These are phyloP conservation scores for Tirmania nivea DNA, from an alignment of 495 filamentous ascomycete species.

Conservation along the genomic window DNA sequence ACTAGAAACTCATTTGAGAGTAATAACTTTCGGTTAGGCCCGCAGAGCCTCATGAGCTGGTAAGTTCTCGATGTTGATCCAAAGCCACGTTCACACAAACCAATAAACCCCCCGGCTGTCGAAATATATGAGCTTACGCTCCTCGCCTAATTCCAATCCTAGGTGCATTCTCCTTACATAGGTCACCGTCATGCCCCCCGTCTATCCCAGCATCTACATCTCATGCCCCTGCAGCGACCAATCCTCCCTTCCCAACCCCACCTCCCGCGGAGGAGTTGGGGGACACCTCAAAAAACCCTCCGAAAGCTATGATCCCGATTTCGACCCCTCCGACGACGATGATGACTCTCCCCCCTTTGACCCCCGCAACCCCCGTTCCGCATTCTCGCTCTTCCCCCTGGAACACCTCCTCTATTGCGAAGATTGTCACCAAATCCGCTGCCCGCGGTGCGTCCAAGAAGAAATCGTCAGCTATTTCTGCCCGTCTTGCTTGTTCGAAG, in stretches of 20 bases:
- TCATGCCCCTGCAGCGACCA: constrained; percentile 65
- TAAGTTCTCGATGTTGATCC: no score
- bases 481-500: constrained; percentile 89
- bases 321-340: constrained; percentile 29
- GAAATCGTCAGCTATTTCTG: constrained; percentile 89
- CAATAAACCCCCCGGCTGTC: no score
- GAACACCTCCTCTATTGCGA: constrained; percentile 89
- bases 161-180: no score
- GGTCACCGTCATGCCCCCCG: constrained; percentile 37
- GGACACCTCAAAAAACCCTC: constrained; percentile 23
- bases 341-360: constrained; percentile 70
- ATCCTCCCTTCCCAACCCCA: constrained; percentile 21
- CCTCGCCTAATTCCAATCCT: no score
- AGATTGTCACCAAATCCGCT: constrained; percentile 88
- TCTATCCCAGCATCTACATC: constrained; percentile 76
- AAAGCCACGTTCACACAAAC: no score
- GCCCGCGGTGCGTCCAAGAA: constrained; percentile 72
- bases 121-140: no score
- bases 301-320: constrained; percentile 16
- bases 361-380: constrained; percentile 58
- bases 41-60: neutral
- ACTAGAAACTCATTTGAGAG: neutral
- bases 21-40: neutral
- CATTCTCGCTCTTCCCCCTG: constrained; percentile 78
- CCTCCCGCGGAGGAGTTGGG: constrained; percentile 8